Evolutionary conservation across 169 alveolate genomes (phyloP), one percentile per base, ranked within the genome.

Genomic region (Plasmodium ovale): DNA sequence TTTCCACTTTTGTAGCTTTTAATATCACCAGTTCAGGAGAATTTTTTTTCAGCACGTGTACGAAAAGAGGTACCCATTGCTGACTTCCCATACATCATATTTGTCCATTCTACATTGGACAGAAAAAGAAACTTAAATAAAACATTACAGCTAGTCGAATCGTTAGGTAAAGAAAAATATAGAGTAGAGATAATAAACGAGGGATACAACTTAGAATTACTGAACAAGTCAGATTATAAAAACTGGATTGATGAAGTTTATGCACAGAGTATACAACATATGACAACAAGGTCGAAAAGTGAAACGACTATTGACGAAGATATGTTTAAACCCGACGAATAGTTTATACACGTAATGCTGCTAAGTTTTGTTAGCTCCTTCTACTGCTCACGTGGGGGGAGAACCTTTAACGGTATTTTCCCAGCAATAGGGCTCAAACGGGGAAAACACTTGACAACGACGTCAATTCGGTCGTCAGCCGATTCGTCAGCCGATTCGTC

Each of bases 21-120:
- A 60, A 49, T 73, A 31, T 73, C 88, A 21, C 88, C 88, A 29
- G 73, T 73, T 27, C 73, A 73, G n/a, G 88, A 73, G 59, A 73
- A 73, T 31, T 59, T 73, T 0, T 56, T 73, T 42, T 73, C 88
- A 42, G 31, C 16, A 14, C 19, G 37, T 35, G 19, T 73, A 23
- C 14, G 88, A 39, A 73, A 59, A 29, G 29, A n/a, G 23, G 23
- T 73, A 58, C 35, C 54, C 47, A 60, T 73, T 21, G 1, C 44
- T n/a, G 73, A 60, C n/a, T 73, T 31, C 29, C 88, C 88, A 19
- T 73, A 73, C 16, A 73, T 73, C 14, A 73, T 73, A 56, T 73
- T 73, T 73, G 73, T 73, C 9, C 88, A 73, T 49, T 35, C 88
- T 29, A 73, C 72, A 16, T 58, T 27, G 14, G 88, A 73, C 6